A percentile compares a stretch with the other conserved stretches of the same genome.
Evolutionary conservation across 805 yeast genomes (phyloP).

Genomic region (Vanderwaltozyma verrucispora): DNA sequence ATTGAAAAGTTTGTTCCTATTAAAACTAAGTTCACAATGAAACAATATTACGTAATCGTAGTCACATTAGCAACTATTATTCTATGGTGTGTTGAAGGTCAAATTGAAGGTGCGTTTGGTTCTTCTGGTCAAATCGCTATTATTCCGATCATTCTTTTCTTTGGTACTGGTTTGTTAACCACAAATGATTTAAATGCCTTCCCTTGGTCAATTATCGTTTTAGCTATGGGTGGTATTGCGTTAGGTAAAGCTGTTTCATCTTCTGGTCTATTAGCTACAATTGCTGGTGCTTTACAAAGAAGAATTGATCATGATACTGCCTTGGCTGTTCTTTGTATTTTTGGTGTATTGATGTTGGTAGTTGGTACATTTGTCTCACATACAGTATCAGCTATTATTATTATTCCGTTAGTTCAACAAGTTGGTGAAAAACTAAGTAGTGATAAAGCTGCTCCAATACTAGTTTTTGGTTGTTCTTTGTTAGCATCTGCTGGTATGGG

Average conservation of each 20-base stretch:
- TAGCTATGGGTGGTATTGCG: slow-evolving; percentile 97
- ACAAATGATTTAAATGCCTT: slow-evolving; percentile 87
- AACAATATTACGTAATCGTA: slow-evolving; percentile 64
- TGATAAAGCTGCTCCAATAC: slow-evolving; percentile 54
- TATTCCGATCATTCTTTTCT: slow-evolving; percentile 74
- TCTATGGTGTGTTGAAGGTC: slow-evolving; percentile 82
- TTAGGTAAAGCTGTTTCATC: slow-evolving; percentile 90
- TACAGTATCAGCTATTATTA: slow-evolving; percentile 91
- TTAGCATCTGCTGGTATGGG: slow-evolving; percentile 95
- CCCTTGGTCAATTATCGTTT: slow-evolving; percentile 90
- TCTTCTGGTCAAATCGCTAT: slow-evolving; percentile 90
- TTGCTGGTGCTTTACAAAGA: slow-evolving; percentile 59
- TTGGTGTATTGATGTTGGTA: slow-evolving; percentile 72
- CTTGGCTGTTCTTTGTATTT: slow-evolving; percentile 65
- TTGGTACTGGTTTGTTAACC: slow-evolving; percentile 77
- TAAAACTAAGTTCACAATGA: slow-evolving; percentile 52
- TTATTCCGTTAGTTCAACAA: slow-evolving; percentile 81
- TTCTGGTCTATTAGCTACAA: slow-evolving; percentile 73
- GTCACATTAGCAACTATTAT: slow-evolving; percentile 66
- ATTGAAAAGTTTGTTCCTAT: slow-evolving; percentile 40
- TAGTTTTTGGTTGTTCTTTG: slow-evolving; percentile 40
- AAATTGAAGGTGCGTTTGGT: slow-evolving; percentile 64
- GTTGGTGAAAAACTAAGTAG: slow-evolving; percentile 62
- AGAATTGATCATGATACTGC: slow-evolving; percentile 51
- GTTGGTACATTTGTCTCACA: slow-evolving; percentile 95